Conservation (phyloP, 2,329 filamentous ascomycete genomes). For the Ascocoryne sarcoides region DNA sequence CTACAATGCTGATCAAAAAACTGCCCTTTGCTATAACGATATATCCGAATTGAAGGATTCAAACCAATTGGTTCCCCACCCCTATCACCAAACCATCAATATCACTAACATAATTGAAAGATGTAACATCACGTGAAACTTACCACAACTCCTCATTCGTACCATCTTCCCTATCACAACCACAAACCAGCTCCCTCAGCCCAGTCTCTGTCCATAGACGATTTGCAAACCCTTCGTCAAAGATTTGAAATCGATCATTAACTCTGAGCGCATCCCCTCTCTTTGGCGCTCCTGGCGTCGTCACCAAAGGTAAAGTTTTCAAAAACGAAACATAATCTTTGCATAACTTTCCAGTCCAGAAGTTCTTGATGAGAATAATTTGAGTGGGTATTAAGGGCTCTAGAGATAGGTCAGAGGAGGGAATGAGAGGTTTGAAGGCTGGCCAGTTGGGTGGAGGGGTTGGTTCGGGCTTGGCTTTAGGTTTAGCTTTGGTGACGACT, state of each 20-base stretch:
- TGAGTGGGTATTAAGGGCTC: conserved; percentile 46
- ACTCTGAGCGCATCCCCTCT: conserved; percentile 64
- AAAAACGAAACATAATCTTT: conserved; percentile 57
- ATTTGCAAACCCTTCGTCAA: conserved; percentile 66
- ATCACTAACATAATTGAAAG: background rate
- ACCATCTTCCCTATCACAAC: conserved; percentile 14
- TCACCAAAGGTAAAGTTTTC: conserved; percentile 47
- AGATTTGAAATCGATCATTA: conserved; percentile 80
- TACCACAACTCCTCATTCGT: conserved; percentile 26
- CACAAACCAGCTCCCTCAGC: conserved; percentile 44
- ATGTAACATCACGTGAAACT: conserved; percentile 1
- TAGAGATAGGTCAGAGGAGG: conserved; percentile 44
- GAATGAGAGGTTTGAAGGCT: conserved; percentile 45
- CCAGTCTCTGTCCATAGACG: conserved; percentile 71
- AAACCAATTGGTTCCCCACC: conserved; percentile 76
- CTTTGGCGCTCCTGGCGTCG: conserved; percentile 57
- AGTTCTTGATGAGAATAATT: conserved; percentile 53
- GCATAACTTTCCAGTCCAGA: conserved; percentile 55
- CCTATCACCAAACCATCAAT: conserved; percentile 43
- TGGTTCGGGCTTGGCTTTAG: background rate
- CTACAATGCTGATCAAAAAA: conserved; percentile 90
- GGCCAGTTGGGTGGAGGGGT: conserved; percentile 48
- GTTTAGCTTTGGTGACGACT: background rate
- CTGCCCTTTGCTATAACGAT: conserved; percentile 76
- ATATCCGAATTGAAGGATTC: conserved; percentile 82